Conservation (phyloP, 192 early-diverging fungal species). For the Thoreauomyces humboldtii region DNA sequence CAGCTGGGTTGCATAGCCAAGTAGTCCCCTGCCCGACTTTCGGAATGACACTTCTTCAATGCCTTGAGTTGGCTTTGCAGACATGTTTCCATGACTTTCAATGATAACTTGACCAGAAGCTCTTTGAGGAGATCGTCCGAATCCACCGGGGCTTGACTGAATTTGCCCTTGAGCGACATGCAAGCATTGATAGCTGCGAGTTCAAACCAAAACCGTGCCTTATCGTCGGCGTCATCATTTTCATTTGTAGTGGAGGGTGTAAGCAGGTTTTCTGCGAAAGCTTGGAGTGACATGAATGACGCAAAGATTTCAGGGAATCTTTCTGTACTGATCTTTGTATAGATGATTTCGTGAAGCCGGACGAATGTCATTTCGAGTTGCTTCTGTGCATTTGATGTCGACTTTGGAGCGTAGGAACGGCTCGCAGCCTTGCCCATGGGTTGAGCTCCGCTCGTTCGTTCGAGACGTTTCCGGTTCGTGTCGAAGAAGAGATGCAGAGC, state of each 20-base stretch:
- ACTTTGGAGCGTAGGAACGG: no score
- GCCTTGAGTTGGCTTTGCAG: not conserved
- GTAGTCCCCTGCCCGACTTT: no score
- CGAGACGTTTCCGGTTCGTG: constrained; percentile 5
- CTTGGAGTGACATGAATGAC: not conserved
- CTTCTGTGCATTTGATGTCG: not conserved
- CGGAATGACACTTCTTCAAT: not conserved
- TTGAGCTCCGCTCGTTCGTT: not conserved
- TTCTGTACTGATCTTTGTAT: constrained; percentile 30
- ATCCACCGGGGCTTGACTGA: not conserved
- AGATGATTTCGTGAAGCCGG: constrained; percentile 34
- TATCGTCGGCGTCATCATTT: not conserved
- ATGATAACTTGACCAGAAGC: not conserved
- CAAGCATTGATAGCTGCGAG: constrained; percentile 2
- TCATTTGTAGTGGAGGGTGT: no score
- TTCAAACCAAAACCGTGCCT: not conserved
- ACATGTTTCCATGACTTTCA: constrained; percentile 4
- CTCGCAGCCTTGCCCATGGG: not conserved
- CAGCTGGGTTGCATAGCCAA: not conserved
- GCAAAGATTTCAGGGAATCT: constrained; percentile 6
- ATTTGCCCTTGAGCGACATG: constrained; percentile 7
- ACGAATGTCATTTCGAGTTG: constrained; percentile 11
- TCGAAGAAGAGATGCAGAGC: constrained; percentile 25
- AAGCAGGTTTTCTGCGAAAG: not conserved
- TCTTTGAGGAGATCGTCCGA: constrained; percentile 4